Conservation (phyloP, 2,329 filamentous ascomycete species). For the Ophiosphaerella narmari region DNA sequence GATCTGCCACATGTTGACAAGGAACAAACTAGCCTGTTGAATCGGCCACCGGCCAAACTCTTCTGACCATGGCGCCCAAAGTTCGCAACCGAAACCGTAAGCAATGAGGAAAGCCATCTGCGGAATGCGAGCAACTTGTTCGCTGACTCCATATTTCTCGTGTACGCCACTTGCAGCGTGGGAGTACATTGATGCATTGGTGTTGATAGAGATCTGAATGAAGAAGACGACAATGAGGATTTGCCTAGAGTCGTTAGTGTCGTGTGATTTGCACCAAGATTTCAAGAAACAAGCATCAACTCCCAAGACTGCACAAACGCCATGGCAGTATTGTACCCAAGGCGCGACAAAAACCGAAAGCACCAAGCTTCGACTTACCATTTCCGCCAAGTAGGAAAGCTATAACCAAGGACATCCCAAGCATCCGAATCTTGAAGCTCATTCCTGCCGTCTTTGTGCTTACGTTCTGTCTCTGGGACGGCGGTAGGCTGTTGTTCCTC, state of each 20-base stretch:
- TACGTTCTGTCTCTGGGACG: conserved; percentile 30
- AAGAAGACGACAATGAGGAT: conserved; percentile 58
- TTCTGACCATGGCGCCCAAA: conserved; percentile 62
- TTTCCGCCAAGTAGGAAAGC: conserved; percentile 54
- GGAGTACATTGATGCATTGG: conserved; percentile 59
- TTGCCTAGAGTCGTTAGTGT: conserved; percentile 27
- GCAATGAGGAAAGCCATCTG: conserved; percentile 57
- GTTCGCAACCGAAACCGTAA: conserved; percentile 55
- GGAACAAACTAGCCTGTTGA: conserved; percentile 55
- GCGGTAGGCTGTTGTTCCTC: conserved; percentile 13
- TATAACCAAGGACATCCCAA: conserved; percentile 52
- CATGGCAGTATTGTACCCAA: not conserved
- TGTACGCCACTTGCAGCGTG: conserved; percentile 53
- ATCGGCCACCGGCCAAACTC: conserved; percentile 59
- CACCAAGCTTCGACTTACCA: conserved; percentile 16
- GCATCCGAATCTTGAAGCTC: conserved; percentile 48
- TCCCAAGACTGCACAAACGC: not conserved
- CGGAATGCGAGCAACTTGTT: conserved; percentile 54
- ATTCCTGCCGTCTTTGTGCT: conserved; percentile 32
- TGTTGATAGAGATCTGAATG: conserved; percentile 60
- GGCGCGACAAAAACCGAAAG: conserved; percentile 30
- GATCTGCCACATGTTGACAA: conserved; percentile 62
- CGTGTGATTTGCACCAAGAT: too few species aligned
- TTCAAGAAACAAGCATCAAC: not conserved
- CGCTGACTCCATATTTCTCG: conserved; percentile 53